Evolutionary conservation across 2,329 filamentous ascomycete species (phyloP), one percentile per base, ranked within the genome.

Genomic region (Fusarium nodosum): DNA sequence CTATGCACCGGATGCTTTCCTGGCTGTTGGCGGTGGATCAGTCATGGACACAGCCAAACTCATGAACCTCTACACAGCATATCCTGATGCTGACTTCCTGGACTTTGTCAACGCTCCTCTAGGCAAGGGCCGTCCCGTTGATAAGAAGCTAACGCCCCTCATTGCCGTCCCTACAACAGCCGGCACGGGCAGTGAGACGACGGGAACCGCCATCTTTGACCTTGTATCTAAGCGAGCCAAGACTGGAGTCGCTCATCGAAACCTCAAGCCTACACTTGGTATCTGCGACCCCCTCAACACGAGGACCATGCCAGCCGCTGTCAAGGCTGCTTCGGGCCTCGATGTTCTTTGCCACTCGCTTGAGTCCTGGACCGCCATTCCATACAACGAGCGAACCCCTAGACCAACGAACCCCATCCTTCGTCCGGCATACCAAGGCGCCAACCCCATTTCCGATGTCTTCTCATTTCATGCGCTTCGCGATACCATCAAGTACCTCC

Each of bases 31-130:
- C 30, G 87, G 80, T 72, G 96, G 96, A 38, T 97, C 93, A 39
- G 96, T 98, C 71, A 99, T 99, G 72, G 96, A 99, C 81, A 99
- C 96, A 1, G 95, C 96, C 56, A 99, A 99, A 81, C 86, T 99
- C 59, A 98, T 99, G 94, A 99, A 99, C 77, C 86, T 99, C 0
- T 98, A 98, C 82, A 92, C 91, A 1, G 90, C 89, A 67, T 97
- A 94, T 77, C 94, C 94, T 0, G 92, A 97, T 10, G 95, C 95
- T 34, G 93, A 96, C 73, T 97, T 99, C 77, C 86, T 98, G 36
- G 95, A 99, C 84, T 99, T 99, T 68, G 96, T 99, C 79, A 98
- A 98, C 76, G 95, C 95, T 0, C 96, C 96, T 0, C 83, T 98
- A 0, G 96, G 96, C 62, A 93, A 92, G 67, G 96, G 96, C 6